These are phyloP conservation scores for Wickerhamiella spandovensis DNA, from an alignment of 805 yeast species.

Conservation along the genomic window DNA sequence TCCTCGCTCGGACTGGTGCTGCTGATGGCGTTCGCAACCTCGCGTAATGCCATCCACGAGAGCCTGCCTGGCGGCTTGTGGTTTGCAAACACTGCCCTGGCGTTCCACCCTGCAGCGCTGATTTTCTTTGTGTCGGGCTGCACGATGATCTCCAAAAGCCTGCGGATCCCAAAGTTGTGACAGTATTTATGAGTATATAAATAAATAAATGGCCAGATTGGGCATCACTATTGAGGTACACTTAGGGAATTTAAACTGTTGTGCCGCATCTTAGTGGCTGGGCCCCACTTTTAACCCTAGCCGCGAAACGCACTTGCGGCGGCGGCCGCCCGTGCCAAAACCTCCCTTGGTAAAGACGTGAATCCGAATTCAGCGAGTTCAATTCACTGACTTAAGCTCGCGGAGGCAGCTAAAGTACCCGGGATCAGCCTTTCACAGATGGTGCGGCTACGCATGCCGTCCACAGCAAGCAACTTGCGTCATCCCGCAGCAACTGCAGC, in stretches of 20 bases:
- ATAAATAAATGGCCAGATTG: too few species aligned
- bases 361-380: too few species aligned
- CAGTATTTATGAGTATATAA: background rate
- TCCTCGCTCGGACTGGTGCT: conserved; percentile 64
- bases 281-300: background rate
- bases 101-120: conserved; percentile 58
- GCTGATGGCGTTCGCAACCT: conserved; percentile 56
- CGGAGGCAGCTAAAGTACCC: too few species aligned
- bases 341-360: too few species aligned
- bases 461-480: background rate
- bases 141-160: conserved; percentile 79
- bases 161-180: conserved; percentile 79
- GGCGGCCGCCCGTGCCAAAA: too few species aligned
- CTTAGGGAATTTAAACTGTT: background rate
- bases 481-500: conserved; percentile 1
- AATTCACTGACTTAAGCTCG: too few species aligned
- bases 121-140: conserved; percentile 72
- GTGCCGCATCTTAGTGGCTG: background rate
- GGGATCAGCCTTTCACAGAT: too few species aligned
- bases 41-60: conserved; percentile 28
- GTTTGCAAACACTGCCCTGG: conserved; percentile 43
- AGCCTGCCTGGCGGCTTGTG: conserved; percentile 55
- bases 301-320: background rate
- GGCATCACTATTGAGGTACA: too few species aligned
- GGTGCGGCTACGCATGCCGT: background rate